Conservation (phyloP, 371 early-diverging fungal genomes). For the Fennellomyces sp. region DNA sequence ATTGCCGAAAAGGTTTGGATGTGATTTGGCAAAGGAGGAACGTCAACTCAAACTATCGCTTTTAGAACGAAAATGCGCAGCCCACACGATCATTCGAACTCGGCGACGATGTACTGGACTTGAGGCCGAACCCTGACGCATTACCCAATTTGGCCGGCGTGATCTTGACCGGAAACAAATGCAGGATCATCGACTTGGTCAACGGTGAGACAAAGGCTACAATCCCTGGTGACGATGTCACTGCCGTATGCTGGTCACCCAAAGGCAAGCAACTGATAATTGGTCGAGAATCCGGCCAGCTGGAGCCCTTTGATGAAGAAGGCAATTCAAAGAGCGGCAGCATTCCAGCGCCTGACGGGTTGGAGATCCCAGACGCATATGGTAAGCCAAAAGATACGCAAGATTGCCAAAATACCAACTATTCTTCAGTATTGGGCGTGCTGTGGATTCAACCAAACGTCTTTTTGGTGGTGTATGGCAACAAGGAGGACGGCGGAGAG, state of each 20-base stretch:
- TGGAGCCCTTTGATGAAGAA: slow-evolving; percentile 35
- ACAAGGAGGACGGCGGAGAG: background rate
- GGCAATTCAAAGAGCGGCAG: slow-evolving; percentile 32
- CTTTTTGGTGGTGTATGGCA: slow-evolving; percentile 16
- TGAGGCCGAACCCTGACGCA: slow-evolving; percentile 47
- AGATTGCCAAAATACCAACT: background rate
- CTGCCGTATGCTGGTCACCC: slow-evolving; percentile 58
- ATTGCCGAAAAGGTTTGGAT: slow-evolving; percentile 20
- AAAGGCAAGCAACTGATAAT: slow-evolving; percentile 59
- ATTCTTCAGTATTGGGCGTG: slow-evolving; percentile 38
- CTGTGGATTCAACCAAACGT: slow-evolving; percentile 47
- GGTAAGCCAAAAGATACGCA: slow-evolving; percentile 19
- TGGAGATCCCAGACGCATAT: slow-evolving; percentile 28
- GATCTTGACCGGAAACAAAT: slow-evolving; percentile 21
- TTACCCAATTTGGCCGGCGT: slow-evolving; percentile 36
- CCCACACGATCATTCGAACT: slow-evolving; percentile 21
- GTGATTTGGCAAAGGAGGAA: too few species aligned
- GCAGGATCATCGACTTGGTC: slow-evolving; percentile 24
- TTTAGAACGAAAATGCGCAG: slow-evolving; percentile 22
- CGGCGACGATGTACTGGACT: slow-evolving; percentile 27
- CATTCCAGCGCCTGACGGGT: slow-evolving; percentile 22
- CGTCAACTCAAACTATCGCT: background rate
- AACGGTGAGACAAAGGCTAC: slow-evolving; percentile 19
- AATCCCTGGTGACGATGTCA: slow-evolving; percentile 23
- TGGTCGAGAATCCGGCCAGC: slow-evolving; percentile 38